A percentile compares a stretch with the other conserved stretches of the same genome.
Conservation (phyloP, 202 grass and related monocot genomes). For the Musa balbisiana region DNA sequence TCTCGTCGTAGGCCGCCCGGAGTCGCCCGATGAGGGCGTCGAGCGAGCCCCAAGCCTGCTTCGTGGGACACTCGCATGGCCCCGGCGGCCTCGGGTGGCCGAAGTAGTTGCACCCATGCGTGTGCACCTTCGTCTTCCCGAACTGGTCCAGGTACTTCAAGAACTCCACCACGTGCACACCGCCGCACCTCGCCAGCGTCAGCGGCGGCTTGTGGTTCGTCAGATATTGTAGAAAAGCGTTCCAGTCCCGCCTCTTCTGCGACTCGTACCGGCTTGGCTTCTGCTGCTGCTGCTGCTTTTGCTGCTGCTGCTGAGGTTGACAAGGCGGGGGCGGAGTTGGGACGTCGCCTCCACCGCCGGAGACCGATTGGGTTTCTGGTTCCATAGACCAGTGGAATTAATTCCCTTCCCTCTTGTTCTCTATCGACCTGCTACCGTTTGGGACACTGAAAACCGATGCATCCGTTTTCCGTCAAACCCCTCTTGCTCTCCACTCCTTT, state of each 20-base stretch:
- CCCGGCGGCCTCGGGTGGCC: not conserved
- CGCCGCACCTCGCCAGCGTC: not conserved
- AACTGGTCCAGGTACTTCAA: conserved; percentile 1
- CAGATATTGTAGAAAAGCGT: not conserved
- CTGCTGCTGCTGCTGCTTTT: not conserved
- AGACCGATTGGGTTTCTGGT: not conserved
- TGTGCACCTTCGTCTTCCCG: conserved; percentile 1
- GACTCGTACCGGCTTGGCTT: conserved; percentile 2
- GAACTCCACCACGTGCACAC: not conserved
- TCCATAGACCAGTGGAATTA: not conserved
- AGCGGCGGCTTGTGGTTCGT: not conserved
- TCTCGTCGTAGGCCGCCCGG: not conserved
- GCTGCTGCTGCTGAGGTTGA: not conserved
- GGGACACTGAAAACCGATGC: too few species aligned
- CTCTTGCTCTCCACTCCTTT: too few species aligned
- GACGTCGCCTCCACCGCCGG: not conserved
- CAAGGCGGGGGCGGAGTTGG: not conserved
- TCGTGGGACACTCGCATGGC: not conserved
- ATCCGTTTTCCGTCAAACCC: too few species aligned
- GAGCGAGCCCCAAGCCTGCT: not conserved
- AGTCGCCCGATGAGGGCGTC: not conserved
- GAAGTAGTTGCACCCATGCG: not conserved
- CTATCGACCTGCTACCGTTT: not conserved
- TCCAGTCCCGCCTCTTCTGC: conserved; percentile 3
- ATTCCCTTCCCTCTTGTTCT: not conserved